A percentile compares a stretch with the other conserved stretches of the same genome.
These are phyloP conservation scores for Pyrenochaeta sp. DNA, from an alignment of 2,329 filamentous ascomycete genomes.

Conservation along the genomic window DNA sequence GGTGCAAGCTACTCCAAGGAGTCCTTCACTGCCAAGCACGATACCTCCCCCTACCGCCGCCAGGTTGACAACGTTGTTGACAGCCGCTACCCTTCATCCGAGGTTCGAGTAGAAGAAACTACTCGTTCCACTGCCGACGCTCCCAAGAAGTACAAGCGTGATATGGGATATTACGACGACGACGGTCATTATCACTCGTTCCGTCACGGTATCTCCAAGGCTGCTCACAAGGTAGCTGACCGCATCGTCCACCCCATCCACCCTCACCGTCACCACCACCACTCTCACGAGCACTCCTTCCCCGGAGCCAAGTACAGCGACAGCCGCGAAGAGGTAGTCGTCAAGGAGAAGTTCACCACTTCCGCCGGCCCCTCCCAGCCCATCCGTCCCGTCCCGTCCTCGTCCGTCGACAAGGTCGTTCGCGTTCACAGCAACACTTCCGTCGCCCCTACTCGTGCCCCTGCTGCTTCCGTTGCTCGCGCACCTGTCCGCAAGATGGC, in stretches of 20 bases:
- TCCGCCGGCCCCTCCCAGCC: slow-evolving; percentile 37
- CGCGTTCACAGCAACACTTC: slow-evolving; percentile 56
- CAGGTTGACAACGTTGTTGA: slow-evolving; percentile 45
- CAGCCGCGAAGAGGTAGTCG: slow-evolving; percentile 55
- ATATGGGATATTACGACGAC: slow-evolving; percentile 84
- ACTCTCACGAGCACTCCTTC: slow-evolving; percentile 45
- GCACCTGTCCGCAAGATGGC: slow-evolving; percentile 47
- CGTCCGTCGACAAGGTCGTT: slow-evolving; percentile 41
- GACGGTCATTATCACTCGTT: slow-evolving; percentile 78
- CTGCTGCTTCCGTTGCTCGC: slow-evolving; percentile 16
- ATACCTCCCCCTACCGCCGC: slow-evolving; percentile 48
- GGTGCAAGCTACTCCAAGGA: slow-evolving; percentile 49
- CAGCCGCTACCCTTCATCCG: slow-evolving; percentile 49
- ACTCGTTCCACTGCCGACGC: slow-evolving; percentile 61
- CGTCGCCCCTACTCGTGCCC: slow-evolving; percentile 81
- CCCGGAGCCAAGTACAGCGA: slow-evolving; percentile 42
- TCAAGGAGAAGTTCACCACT: slow-evolving; percentile 54
- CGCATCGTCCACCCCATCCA: slow-evolving; percentile 69
- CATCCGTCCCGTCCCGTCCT: slow-evolving; percentile 48
- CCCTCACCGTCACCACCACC: slow-evolving; percentile 60
- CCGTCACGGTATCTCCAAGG: slow-evolving; percentile 73
- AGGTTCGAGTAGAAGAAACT: slow-evolving; percentile 60
- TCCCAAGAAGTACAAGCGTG: slow-evolving; percentile 60
- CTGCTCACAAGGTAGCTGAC: slow-evolving; percentile 61
- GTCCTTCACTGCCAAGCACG: slow-evolving; percentile 52